phyloP scores from a whole-genome alignment of 164 flowering plant genomes.

The Akebia trifoliata region DNA sequence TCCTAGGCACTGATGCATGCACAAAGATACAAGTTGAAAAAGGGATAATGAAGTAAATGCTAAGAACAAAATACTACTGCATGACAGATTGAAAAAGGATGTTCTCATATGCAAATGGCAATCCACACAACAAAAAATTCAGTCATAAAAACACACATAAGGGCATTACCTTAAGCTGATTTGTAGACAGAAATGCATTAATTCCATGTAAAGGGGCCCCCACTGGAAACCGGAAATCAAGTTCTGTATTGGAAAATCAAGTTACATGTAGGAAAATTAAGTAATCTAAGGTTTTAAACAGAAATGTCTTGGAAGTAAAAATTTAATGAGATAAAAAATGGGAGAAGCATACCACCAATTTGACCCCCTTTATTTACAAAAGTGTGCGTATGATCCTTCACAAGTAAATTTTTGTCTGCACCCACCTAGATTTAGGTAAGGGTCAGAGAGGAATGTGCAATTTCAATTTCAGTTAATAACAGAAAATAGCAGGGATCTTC shows the following conservation, averaged over 20 bases:
- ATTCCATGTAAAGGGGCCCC: slow-evolving; percentile 99
- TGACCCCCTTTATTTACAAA: slow-evolving; percentile 87
- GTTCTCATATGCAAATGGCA: too few relatives aligned
- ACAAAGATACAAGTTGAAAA: not conserved
- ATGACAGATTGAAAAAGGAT: too few relatives aligned
- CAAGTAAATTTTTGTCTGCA: slow-evolving; percentile 86
- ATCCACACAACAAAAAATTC: too few relatives aligned
- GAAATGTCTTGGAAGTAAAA: too few relatives aligned
- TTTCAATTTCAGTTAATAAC: not conserved
- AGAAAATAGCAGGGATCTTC: not conserved
- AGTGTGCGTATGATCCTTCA: slow-evolving; percentile 97
- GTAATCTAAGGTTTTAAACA: not conserved
- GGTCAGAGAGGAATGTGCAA: slow-evolving; percentile 6
- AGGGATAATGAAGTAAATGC: not conserved
- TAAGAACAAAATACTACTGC: not conserved
- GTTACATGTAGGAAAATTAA: slow-evolving; percentile 2
- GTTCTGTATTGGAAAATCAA: slow-evolving; percentile 53
- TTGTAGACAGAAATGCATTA: slow-evolving; percentile 79
- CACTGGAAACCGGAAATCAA: slow-evolving; percentile 88
- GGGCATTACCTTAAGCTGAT: slow-evolving; percentile 74
- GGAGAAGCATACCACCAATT: slow-evolving; percentile 65
- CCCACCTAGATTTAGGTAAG: slow-evolving; percentile 58
- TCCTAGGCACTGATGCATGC: too few relatives aligned
- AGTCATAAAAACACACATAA: not conserved
- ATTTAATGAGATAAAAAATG: not conserved